Base-by-base conservation (phyloP, 169 alveolate genomes). In the Eimeria sp. region DNA sequence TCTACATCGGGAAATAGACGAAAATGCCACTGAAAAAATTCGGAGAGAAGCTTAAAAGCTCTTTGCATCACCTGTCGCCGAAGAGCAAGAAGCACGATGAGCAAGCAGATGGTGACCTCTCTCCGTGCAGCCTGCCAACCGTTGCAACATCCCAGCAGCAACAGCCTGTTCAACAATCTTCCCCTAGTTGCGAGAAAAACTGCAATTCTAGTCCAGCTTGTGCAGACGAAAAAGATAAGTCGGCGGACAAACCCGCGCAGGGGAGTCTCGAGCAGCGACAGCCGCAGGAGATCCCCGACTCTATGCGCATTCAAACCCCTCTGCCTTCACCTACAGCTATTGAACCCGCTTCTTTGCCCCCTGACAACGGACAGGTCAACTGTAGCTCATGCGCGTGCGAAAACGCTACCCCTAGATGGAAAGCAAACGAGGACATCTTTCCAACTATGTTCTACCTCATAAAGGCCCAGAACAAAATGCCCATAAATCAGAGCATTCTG, bases 41-140 rank as follows among this genome's bases (percentile, higher is more conserved):
- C 40, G 93, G 93, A 64, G 93, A 85, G 25, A 85, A 85, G 64
- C 58, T 85, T 52, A 85, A 85, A 56, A 62, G 93, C 80, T 85
- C 93, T 33, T 43, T 85, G 49, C 93, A 85, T 30, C 93, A 85
- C 62, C 93, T 85, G 18, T 85, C 93, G 60, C 93, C 93, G 37
- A 85, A 85, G 64, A 85, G 80, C 93, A 85, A 85, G 80, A 85
- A 62, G 71, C 58, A 52, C 64, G 93, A 85, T 37, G 93, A 85
- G 77, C 30, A 60, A n/a, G 60, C 20, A 54, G 77, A 60, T 23
- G 93, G 93, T 85, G 93, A 85, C 93, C 93, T 85, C 82, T 85
- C 93, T 30, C 93, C 93, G 27, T 85, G 82, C 82, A 64, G 82
- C 80, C 82, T 85, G 58, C 93, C 93, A 54, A 43, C 77, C 14